Evolutionary conservation across 208 protist genomes (phyloP).

Genomic region (Wallacemonas sp.): DNA sequence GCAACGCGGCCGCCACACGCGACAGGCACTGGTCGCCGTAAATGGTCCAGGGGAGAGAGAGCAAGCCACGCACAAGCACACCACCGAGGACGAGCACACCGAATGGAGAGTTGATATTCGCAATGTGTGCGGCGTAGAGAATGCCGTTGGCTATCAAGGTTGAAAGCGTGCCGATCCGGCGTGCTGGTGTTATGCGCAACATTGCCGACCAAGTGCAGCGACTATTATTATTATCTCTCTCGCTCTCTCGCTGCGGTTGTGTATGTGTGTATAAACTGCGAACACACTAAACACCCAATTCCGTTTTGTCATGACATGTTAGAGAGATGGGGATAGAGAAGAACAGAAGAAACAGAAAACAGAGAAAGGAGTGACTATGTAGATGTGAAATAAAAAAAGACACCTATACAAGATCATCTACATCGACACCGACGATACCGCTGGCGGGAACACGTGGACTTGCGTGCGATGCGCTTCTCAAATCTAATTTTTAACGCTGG

Average conservation of each 20-base stretch:
- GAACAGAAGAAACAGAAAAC: neutral
- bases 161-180: constrained; percentile 57
- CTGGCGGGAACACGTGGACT: too few species aligned
- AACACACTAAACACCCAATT: too few species aligned
- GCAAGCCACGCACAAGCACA: constrained; percentile 42
- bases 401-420: too few species aligned
- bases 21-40: constrained; percentile 85
- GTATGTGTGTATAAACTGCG: neutral
- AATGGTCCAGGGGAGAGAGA: constrained; percentile 47
- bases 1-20: constrained; percentile 55
- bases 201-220: too few species aligned
- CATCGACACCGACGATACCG: too few species aligned
- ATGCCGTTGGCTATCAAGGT: constrained; percentile 51
- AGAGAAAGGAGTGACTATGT: constrained; percentile 8
- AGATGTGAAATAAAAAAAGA: too few species aligned
- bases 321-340: neutral
- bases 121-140: constrained; percentile 40
- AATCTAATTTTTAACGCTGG: too few species aligned
- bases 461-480: too few species aligned
- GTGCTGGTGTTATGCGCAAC: constrained; percentile 32
- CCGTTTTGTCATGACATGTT: too few species aligned
- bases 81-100: constrained; percentile 50
- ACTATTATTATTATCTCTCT: too few species aligned
- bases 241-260: neutral
- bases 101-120: constrained; percentile 46